A percentile compares a stretch with the other conserved stretches of the same genome.
Conservation (phyloP, 768 basidiomycete genomes). For the Podaxis mareebaensis region DNA sequence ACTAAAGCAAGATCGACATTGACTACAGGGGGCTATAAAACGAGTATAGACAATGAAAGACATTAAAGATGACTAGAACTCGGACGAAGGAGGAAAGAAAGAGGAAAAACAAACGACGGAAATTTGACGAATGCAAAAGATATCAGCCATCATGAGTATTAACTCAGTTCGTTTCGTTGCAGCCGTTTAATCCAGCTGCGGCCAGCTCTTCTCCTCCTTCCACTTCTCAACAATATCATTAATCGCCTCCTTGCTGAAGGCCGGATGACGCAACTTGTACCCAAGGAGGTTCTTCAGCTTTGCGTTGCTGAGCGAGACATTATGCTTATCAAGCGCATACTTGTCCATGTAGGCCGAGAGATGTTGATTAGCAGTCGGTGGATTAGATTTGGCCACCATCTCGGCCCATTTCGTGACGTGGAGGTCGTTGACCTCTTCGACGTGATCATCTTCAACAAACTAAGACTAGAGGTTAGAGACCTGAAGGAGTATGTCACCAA, state of each 20-base stretch:
- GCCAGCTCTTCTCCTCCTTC: conserved; percentile 70
- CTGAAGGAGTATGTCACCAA: background rate
- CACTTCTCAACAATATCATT: conserved; percentile 77
- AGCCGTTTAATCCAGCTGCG: conserved; percentile 33
- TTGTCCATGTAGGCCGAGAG: conserved; percentile 80
- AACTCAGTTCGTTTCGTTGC: background rate
- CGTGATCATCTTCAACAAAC: conserved; percentile 51
- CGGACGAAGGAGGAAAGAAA: background rate
- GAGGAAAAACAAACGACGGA: background rate
- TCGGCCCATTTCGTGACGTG: conserved; percentile 83
- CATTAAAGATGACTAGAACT: conserved; percentile 3
- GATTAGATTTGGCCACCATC: conserved; percentile 72
- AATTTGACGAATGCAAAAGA: conserved; percentile 2
- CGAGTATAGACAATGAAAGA: background rate
- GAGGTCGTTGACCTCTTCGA: conserved; percentile 84
- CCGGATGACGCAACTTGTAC: conserved; percentile 63
- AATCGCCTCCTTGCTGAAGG: conserved; percentile 61
- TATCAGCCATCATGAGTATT: conserved; percentile 14
- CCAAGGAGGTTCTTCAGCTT: conserved; percentile 77
- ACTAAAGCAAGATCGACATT: background rate
- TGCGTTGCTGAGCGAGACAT: conserved; percentile 63
- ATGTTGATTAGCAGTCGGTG: conserved; percentile 70
- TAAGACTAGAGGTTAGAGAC: background rate
- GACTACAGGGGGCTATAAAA: background rate
- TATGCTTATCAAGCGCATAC: conserved; percentile 68